Evolutionary conservation across 129 eudicot species (phyloP), one percentile per base, ranked within the genome.

Genomic region (Centrapalus pauciflorus): DNA sequence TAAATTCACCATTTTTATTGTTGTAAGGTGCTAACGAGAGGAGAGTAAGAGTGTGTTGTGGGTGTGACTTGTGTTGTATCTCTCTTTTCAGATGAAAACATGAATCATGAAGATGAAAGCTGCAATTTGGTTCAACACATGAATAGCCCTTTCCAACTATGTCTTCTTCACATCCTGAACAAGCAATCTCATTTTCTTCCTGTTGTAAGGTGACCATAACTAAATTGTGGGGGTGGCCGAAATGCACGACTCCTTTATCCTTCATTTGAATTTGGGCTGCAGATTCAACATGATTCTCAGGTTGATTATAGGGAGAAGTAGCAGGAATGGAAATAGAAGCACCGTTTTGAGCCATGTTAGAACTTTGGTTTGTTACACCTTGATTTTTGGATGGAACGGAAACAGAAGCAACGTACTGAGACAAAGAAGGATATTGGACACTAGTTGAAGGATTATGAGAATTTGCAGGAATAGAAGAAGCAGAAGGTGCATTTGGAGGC

Each of bases 61-160:
- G 75, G 68, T 88, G 96, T 40, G 96, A 89, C 11, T 85, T 78
- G 75, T 89, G 96, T n/a, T 60, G 71, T 50, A 83, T 76, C 13
- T 29, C 57, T 61, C 61, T 46, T 27, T 70, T 29, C 55, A 78
- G 37, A 7, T 51, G 46, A 28, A 82, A 82, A 45, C 86, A 82
- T 27, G 74, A 51, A 38, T 69, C 75, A 21, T 82, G 80, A 50
- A 82, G 83, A 69, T 73, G 72, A 26, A 73, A 77, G 12, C 69
- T 33, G 61, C 86, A 77, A 14, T 66, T n/a, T n/a, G 64, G 71
- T 24, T 73, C 68, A 26, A 28, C 25, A 24, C 86, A 82, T 41
- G 74, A 64, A 26, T 73, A 82, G 9, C 59, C 67, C 9, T 50
- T 45, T 16, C 77, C 83, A 32, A 45, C 5, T 57, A 82, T 4